Evolutionary conservation across 2,329 filamentous ascomycete species (phyloP), one percentile per base, ranked within the genome.

Genomic region (Trichoderma afroharzianum): DNA sequence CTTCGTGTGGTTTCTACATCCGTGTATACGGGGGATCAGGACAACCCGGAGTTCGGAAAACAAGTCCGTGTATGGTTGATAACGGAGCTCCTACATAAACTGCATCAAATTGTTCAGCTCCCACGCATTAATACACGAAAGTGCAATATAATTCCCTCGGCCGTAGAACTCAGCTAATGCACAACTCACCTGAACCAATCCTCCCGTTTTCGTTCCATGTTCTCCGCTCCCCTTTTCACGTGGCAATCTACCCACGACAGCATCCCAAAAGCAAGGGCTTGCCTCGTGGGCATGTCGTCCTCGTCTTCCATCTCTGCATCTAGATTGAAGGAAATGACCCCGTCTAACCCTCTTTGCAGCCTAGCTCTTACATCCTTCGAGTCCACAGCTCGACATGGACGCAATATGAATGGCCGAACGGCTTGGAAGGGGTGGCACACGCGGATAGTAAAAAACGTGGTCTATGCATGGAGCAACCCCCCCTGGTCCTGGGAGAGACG

Each of bases 371-470:
- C 47, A 53, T 53, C 47, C 21, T 24, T 28, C 62, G 26, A 24
- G 15, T 32, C 61, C 61, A 24, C 24, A 26, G 24, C 36, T 63
- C 28, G 62, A 50, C 36, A 50, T 32, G 18, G 26, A 26, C 39
- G 39, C 39, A 47, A 47, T 21, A 15, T 50, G 36, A 63, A 63
- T 63, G 61, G 61, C 61, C 18, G 39, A 32, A 32, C 61, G 39
- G 36, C 24, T 15, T 63, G 62, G 26, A 63, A 30, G 62, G 62
- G 36, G 62, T 63, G 62, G 39, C 28, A 47, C 39, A 28, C n/a
- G 24, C 39, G 47, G 47, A 53, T 63, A 50, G 62, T 47, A 47
- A 36, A 63, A 63, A 63, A 50, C 62, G 62, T 63, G 62, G 62
- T 63, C 26, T 63, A 21, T 47, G 39, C 62, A 63, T 63, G 36